Conservation (phyloP, 345 rosid genomes). For the Brassica cretica region DNA sequence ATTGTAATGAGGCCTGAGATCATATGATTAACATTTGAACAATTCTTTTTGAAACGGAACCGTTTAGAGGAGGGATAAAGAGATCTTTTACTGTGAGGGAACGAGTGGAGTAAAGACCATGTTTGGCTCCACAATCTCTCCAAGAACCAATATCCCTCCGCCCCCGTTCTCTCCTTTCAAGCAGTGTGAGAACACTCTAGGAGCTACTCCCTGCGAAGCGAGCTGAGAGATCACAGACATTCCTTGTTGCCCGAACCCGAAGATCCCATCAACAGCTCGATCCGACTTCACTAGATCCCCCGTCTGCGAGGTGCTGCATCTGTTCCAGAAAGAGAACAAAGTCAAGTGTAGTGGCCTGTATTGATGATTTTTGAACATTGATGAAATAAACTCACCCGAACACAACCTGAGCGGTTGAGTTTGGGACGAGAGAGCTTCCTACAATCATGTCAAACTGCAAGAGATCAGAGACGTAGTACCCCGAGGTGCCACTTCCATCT, state of each 20-base stretch:
- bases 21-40: neutral
- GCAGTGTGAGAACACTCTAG: conserved; percentile 92
- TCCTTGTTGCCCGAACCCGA: conserved; percentile 89
- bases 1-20: conserved; percentile 87
- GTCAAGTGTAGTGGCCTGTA: neutral
- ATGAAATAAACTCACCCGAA: conserved; percentile 71
- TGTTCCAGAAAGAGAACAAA: conserved; percentile 39
- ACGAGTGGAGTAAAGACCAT: conserved; percentile 78
- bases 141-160: conserved; percentile 94
- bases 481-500: conserved; percentile 90
- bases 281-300: conserved; percentile 84
- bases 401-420: conserved; percentile 69
- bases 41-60: neutral
- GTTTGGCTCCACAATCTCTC: conserved; percentile 86
- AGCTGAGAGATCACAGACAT: conserved; percentile 90
- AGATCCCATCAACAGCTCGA: conserved; percentile 92
- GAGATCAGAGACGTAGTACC: conserved; percentile 74
- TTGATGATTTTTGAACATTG: neutral
- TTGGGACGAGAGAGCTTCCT: conserved; percentile 51
- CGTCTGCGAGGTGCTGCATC: conserved; percentile 73
- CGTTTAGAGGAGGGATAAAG: neutral
- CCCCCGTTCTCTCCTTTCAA: conserved; percentile 75
- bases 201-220: conserved; percentile 75
- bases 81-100: conserved; percentile 59
- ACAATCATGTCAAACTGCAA: conserved; percentile 60